Conservation (phyloP, 192 early-diverging fungal species). For the Allomyces arbusculus region DNA sequence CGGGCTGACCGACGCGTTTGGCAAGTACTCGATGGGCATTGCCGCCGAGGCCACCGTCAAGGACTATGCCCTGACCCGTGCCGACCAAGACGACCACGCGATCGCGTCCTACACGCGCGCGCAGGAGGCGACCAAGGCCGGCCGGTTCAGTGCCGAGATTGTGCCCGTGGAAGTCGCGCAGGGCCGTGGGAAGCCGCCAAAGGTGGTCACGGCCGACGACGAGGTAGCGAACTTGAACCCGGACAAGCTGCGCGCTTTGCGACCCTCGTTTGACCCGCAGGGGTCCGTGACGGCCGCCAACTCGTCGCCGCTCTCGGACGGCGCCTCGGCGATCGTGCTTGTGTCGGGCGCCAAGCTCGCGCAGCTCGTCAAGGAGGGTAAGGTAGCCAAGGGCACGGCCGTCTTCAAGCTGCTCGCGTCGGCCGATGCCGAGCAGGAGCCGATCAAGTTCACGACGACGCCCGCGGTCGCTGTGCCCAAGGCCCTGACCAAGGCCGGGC, state of each 20-base stretch:
- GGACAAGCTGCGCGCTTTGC: slow-evolving; percentile 70
- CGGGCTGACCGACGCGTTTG: slow-evolving; percentile 55
- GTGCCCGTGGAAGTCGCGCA: slow-evolving; percentile 44
- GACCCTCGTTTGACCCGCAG: slow-evolving; percentile 63
- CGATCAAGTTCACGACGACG: slow-evolving; percentile 51
- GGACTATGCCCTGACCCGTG: slow-evolving; percentile 54
- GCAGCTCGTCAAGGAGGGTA: slow-evolving; percentile 13
- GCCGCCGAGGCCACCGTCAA: slow-evolving; percentile 62
- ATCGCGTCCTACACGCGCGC: slow-evolving; percentile 58
- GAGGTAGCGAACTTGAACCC: slow-evolving; percentile 50
- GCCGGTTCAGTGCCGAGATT: slow-evolving; percentile 44
- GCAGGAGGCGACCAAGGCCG: slow-evolving; percentile 37
- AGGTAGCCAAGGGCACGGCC: slow-evolving; percentile 9
- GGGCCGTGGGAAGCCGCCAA: slow-evolving; percentile 41
- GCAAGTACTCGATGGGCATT: slow-evolving; percentile 52
- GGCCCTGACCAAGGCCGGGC: slow-evolving; percentile 38
- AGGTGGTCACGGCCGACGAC: slow-evolving; percentile 37
- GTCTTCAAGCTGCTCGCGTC: slow-evolving; percentile 38
- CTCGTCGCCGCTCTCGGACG: slow-evolving; percentile 60
- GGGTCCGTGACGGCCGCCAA: slow-evolving; percentile 88
- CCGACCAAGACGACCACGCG: slow-evolving; percentile 61
- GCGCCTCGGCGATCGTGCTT: slow-evolving; percentile 53
- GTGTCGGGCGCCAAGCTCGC: slow-evolving; percentile 38
- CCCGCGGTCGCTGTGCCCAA: slow-evolving; percentile 58
- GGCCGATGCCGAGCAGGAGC: slow-evolving; percentile 52